These are phyloP conservation scores for Hypoxylon sp. DNA, from an alignment of 2,329 filamentous ascomycete genomes.

Conservation along the genomic window DNA sequence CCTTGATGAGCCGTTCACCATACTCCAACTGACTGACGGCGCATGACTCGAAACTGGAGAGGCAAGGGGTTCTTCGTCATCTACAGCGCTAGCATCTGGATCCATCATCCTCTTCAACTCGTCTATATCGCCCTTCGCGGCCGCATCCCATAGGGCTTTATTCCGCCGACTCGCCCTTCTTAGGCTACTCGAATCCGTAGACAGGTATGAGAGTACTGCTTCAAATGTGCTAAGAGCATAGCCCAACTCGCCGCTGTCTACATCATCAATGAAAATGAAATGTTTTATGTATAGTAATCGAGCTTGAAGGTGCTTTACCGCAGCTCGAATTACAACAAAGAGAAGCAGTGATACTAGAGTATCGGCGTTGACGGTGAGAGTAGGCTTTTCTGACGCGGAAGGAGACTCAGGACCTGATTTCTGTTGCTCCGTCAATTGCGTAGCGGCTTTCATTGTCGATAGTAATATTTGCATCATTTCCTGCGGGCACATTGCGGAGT, in stretches of 20 bases:
- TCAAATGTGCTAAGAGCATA: conserved; percentile 97
- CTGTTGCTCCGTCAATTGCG: conserved; percentile 71
- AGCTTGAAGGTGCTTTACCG: conserved; percentile 88
- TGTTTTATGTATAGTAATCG: conserved; percentile 94
- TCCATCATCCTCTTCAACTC: conserved; percentile 85
- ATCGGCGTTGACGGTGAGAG: conserved; percentile 82
- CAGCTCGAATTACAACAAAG: conserved; percentile 91
- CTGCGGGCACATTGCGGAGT: conserved; percentile 81
- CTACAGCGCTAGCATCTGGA: conserved; percentile 67
- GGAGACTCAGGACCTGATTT: conserved; percentile 52
- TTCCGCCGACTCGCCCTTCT: conserved; percentile 89
- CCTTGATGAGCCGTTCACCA: conserved; percentile 61
- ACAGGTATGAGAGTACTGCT: conserved; percentile 89
- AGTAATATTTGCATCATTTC: conserved; percentile 89
- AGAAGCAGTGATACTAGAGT: conserved; percentile 91
- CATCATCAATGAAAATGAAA: conserved; percentile 97
- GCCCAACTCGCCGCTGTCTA: conserved; percentile 94
- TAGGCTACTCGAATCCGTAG: conserved; percentile 83
- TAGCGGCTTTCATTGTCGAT: conserved; percentile 85
- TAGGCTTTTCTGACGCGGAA: conserved; percentile 64
- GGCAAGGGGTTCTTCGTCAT: conserved; percentile 56
- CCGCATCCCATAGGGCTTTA: conserved; percentile 87
- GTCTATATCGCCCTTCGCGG: conserved; percentile 79
- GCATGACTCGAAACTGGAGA: conserved; percentile 60
- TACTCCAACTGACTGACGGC: conserved; percentile 63